These are phyloP conservation scores for Leccinum olivaceopallidum DNA, from an alignment of 768 basidiomycete genomes.

Conservation along the genomic window DNA sequence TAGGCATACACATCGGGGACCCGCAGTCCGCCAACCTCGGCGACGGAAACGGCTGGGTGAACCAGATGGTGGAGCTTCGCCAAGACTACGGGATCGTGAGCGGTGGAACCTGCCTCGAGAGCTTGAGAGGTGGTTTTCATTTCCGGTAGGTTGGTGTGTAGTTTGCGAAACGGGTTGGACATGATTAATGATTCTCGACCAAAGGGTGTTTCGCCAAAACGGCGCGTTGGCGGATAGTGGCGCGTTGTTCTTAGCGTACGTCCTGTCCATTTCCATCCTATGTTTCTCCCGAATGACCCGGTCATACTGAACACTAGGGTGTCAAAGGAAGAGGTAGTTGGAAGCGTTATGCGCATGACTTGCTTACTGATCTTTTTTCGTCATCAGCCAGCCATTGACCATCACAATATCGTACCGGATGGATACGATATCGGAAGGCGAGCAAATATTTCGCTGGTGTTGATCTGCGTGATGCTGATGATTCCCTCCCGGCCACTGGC, in stretches of 20 bases:
- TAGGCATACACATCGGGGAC: conserved; percentile 36
- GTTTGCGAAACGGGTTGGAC: neutral
- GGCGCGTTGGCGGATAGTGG: conserved; percentile 48
- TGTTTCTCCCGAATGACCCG: neutral
- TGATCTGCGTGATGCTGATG: neutral
- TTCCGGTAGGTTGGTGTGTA: conserved; percentile 36
- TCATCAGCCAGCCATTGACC: conserved; percentile 30
- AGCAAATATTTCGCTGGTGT: neutral
- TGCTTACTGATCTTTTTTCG: neutral
- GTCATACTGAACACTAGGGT: conserved; percentile 33
- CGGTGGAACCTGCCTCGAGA: conserved; percentile 46
- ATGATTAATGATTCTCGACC: neutral
- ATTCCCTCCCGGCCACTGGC: neutral
- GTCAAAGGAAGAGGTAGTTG: conserved; percentile 44
- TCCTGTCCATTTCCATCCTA: neutral
- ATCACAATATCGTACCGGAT: conserved; percentile 44
- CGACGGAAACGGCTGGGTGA: conserved; percentile 45
- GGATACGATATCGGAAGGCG: conserved; percentile 51
- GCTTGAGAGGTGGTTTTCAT: conserved; percentile 45
- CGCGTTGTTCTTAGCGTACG: conserved; percentile 59
- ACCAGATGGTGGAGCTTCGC: conserved; percentile 45
- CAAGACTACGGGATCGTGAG: conserved; percentile 38
- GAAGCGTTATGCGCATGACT: neutral
- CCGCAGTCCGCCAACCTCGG: conserved; percentile 44
- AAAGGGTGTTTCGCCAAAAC: conserved; percentile 55